Percentiles rank a stretch among this genome's conserved stretches.
Conservation (phyloP, 192 early-diverging fungal genomes). For the Funneliformis geosporum region DNA sequence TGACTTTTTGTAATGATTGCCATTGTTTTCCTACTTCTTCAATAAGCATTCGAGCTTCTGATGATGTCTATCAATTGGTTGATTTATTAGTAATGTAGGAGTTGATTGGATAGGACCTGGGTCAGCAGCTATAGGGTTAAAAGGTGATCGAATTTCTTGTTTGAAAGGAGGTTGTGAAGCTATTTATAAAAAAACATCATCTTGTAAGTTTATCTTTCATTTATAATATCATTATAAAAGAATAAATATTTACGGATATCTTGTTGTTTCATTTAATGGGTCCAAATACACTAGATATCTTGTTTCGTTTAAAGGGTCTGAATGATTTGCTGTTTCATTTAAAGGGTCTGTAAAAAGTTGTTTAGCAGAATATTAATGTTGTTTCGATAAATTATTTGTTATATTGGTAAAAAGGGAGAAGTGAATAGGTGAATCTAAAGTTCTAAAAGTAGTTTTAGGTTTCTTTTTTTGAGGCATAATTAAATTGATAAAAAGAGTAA, state of each 20-base stretch:
- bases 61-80: background rate
- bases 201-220: background rate
- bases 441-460: background rate
- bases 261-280: no score
- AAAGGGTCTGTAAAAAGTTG: background rate
- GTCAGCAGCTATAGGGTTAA: background rate
- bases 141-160: background rate
- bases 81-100: background rate
- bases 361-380: background rate
- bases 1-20: background rate
- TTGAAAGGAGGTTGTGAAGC: background rate
- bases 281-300: no score
- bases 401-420: background rate
- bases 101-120: background rate
- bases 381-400: background rate
- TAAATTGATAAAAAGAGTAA: no score
- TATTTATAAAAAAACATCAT: background rate
- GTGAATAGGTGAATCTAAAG: background rate
- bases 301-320: no score
- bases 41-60: background rate
- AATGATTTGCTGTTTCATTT: no score
- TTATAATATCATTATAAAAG: background rate
- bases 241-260: no score
- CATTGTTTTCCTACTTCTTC: background rate
- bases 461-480: background rate